These are phyloP conservation scores for Ordospora colligata DNA, from an alignment of 371 early-diverging fungal species.

Conservation along the genomic window DNA sequence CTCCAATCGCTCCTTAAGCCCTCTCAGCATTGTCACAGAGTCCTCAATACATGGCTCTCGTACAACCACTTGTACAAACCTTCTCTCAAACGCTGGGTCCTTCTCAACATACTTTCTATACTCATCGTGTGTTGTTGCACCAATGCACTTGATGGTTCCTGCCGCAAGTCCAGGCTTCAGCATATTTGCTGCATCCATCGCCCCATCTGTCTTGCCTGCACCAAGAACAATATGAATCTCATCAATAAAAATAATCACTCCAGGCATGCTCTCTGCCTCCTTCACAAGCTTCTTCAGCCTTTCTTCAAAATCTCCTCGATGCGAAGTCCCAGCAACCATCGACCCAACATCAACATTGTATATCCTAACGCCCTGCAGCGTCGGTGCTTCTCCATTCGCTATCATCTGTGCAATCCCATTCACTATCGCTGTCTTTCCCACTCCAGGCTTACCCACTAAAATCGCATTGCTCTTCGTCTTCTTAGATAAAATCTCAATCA, in stretches of 20 bases:
- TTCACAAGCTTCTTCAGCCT: slow-evolving; percentile 86
- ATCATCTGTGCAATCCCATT: slow-evolving; percentile 79
- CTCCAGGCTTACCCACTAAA: slow-evolving; percentile 71
- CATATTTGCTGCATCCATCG: slow-evolving; percentile 78
- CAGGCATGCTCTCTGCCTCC: slow-evolving; percentile 77
- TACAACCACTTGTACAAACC: slow-evolving; percentile 72
- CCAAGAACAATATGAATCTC: slow-evolving; percentile 86
- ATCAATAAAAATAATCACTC: slow-evolving; percentile 91
- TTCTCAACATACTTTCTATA: slow-evolving; percentile 73
- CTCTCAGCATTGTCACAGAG: slow-evolving; percentile 72
- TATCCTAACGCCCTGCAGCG: slow-evolving; percentile 69
- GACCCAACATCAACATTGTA: slow-evolving; percentile 89
- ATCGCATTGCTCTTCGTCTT: slow-evolving; percentile 79
- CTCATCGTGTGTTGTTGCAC: slow-evolving; percentile 77
- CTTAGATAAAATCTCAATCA: slow-evolving; percentile 71
- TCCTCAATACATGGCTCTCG: slow-evolving; percentile 73
- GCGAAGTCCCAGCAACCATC: slow-evolving; percentile 75
- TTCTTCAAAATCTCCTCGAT: slow-evolving; percentile 95
- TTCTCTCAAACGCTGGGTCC: slow-evolving; percentile 73
- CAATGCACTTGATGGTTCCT: slow-evolving; percentile 70
- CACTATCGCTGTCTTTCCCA: slow-evolving; percentile 66
- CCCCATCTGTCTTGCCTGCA: slow-evolving; percentile 71
- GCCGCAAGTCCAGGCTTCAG: slow-evolving; percentile 74
- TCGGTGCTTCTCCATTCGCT: slow-evolving; percentile 80
- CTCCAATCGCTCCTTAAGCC: slow-evolving; percentile 72